Evolutionary conservation across 2,329 filamentous ascomycete species (phyloP).

Genomic region (Nemania sp.): DNA sequence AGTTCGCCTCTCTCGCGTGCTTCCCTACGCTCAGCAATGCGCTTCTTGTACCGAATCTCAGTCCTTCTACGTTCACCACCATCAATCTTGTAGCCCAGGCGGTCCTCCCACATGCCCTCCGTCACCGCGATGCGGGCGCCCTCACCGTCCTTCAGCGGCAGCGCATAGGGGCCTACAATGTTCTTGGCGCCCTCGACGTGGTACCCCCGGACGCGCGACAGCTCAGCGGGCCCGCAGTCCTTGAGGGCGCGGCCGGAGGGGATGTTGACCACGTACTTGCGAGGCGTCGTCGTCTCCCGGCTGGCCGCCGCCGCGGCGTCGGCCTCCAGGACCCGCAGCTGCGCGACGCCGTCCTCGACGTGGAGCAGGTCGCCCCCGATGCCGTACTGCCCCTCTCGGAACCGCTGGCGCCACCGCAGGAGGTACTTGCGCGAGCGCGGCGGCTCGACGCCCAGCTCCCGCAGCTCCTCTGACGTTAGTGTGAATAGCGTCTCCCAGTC

Average conservation of each 20-base stretch:
- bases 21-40: constrained; percentile 82
- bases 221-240: constrained; percentile 51
- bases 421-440: constrained; percentile 85
- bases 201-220: constrained; percentile 72
- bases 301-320: constrained; percentile 55
- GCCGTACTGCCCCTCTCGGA: constrained; percentile 80
- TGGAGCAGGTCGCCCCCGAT: constrained; percentile 84
- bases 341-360: constrained; percentile 62
- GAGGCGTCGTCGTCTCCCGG: constrained; percentile 54
- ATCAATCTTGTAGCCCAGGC: constrained; percentile 89
- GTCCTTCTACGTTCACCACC: constrained; percentile 92
- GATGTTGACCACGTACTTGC: constrained; percentile 68
- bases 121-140: constrained; percentile 76
- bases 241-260: constrained; percentile 58
- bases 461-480: constrained; percentile 80
- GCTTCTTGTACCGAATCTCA: constrained; percentile 87
- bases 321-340: constrained; percentile 51
- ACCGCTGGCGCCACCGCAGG: constrained; percentile 87
- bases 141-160: constrained; percentile 73
- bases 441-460: constrained; percentile 87
- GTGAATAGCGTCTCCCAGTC: constrained; percentile 93
- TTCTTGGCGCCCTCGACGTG: constrained; percentile 74
- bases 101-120: constrained; percentile 94
- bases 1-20: constrained; percentile 55
- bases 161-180: constrained; percentile 80